Conservation (phyloP, 2,329 filamentous ascomycete genomes). For the Aspergillus hortae region DNA sequence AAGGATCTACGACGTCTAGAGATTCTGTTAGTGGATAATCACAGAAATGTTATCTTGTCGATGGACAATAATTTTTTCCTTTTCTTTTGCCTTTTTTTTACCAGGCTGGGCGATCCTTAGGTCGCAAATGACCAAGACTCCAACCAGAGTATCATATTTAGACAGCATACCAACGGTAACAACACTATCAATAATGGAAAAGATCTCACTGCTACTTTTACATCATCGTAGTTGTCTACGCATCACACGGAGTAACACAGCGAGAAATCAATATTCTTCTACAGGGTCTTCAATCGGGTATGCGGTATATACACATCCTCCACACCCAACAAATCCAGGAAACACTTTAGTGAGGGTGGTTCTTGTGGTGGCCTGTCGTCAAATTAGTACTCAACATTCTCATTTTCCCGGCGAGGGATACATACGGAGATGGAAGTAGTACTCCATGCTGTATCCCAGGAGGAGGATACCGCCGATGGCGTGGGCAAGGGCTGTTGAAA, state of each 20-base stretch:
- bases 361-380: constrained; percentile 93
- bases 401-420: constrained; percentile 23
- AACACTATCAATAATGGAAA: too few relatives aligned
- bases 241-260: constrained; percentile 9
- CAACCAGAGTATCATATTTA: too few relatives aligned
- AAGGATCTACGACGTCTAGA: not conserved
- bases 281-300: constrained; percentile 28
- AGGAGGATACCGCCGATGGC: constrained; percentile 72
- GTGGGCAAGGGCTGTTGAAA: constrained; percentile 74
- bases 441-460: constrained; percentile 93
- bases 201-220: too few relatives aligned
- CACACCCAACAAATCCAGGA: constrained; percentile 15
- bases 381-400: constrained; percentile 8
- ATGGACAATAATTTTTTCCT: not conserved
- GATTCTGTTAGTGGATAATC: constrained; percentile 9
- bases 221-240: too few relatives aligned
- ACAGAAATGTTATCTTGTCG: too few relatives aligned
- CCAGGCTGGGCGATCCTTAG: too few relatives aligned
- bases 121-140: too few relatives aligned
- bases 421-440: constrained; percentile 99
- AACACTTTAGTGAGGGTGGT: constrained; percentile 84
- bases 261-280: constrained; percentile 22
- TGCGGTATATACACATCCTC: constrained; percentile 42
- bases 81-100: not conserved
- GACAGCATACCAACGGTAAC: too few relatives aligned